Evolutionary conservation across 208 protist genomes (phyloP).

Genomic region (Herpetomonas muscarum): DNA sequence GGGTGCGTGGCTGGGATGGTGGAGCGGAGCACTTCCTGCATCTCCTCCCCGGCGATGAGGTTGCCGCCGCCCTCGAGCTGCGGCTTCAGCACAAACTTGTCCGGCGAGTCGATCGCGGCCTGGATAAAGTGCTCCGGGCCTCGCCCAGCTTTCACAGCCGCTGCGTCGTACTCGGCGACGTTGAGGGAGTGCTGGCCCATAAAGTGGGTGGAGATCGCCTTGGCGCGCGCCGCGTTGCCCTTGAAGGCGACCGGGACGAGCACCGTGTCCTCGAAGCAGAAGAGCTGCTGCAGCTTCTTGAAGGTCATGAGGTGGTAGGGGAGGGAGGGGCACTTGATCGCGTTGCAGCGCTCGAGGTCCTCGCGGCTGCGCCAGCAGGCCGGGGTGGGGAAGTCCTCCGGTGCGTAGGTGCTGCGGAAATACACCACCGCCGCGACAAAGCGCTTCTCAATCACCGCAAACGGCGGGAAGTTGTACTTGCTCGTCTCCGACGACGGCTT

Average conservation of each 20-base stretch:
- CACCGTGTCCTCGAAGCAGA: conserved; percentile 65
- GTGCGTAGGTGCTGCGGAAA: conserved; percentile 92
- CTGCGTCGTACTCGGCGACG: conserved; percentile 25
- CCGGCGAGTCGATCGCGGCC: conserved; percentile 57
- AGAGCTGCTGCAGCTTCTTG: conserved; percentile 95
- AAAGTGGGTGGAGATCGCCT: conserved; percentile 57
- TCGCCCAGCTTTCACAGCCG: conserved; percentile 6
- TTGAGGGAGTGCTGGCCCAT: conserved; percentile 90
- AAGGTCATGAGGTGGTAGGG: conserved; percentile 94
- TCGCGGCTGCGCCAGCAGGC: conserved; percentile 74
- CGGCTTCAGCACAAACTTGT: conserved; percentile 93
- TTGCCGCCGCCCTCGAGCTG: conserved; percentile 95
- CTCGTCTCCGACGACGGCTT: background rate
- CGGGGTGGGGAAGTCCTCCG: conserved; percentile 81
- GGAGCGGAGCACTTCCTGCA: conserved; percentile 47
- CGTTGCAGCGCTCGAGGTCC: conserved; percentile 71
- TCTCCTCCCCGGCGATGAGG: conserved; percentile 76
- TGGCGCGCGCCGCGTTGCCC: conserved; percentile 43
- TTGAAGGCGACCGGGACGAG: conserved; percentile 56
- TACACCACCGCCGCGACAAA: conserved; percentile 86
- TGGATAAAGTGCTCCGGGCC: conserved; percentile 61
- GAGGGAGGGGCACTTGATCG: conserved; percentile 94
- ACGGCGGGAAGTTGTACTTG: conserved; percentile 25
- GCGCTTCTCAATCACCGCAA: conserved; percentile 55
- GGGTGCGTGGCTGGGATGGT: conserved; percentile 13